Conservation (phyloP, 352 stramenopile species). For the Phytophthora ohioensis region DNA sequence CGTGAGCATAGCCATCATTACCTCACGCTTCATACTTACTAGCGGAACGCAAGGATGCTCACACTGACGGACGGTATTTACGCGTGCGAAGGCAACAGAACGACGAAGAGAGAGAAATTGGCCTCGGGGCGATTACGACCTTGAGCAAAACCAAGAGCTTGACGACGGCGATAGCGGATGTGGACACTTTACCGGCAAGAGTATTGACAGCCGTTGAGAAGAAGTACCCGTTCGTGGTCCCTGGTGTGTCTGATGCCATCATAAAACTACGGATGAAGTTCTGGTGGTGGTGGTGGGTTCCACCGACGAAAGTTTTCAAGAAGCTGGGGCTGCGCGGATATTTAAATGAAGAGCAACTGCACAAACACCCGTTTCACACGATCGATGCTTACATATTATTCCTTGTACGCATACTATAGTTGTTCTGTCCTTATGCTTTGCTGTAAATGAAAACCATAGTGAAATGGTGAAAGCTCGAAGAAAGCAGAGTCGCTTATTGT, state of each 20-base stretch:
- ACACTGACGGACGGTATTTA: neutral
- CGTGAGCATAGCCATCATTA: neutral
- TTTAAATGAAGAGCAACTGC: neutral
- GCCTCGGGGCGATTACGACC: neutral
- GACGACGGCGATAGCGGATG: neutral
- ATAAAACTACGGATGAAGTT: neutral
- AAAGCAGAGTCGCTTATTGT: too few relatives aligned
- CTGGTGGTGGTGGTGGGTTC: neutral
- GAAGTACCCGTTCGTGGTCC: conserved; percentile 8
- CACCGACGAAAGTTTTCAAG: conserved; percentile 2
- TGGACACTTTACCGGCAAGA: neutral
- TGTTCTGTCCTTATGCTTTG: too few relatives aligned
- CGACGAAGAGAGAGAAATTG: conserved; percentile 5
- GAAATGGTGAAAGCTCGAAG: too few relatives aligned
- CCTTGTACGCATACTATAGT: too few relatives aligned
- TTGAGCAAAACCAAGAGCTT: conserved; percentile 6
- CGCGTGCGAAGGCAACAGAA: neutral
- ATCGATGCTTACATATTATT: too few relatives aligned
- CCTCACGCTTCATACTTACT: neutral
- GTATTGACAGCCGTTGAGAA: neutral
- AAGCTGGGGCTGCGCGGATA: neutral
- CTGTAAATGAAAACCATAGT: too few relatives aligned
- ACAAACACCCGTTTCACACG: conserved; percentile 2
- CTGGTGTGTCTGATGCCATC: neutral
- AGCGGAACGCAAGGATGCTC: neutral